These are phyloP conservation scores for Suillus brevipes DNA, from an alignment of 768 basidiomycete species.

Conservation along the genomic window DNA sequence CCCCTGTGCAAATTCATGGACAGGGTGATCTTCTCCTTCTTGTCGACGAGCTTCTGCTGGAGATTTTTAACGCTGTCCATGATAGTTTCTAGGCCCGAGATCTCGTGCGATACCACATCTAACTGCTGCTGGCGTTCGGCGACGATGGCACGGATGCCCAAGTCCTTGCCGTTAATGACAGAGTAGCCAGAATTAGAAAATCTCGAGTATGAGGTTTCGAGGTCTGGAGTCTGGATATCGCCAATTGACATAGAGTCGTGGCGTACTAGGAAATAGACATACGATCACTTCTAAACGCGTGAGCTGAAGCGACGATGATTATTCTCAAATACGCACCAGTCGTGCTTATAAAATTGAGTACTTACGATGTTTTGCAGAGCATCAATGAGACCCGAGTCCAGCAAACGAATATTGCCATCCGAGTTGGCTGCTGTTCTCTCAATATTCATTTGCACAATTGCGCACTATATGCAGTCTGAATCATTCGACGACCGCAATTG, in stretches of 20 bases:
- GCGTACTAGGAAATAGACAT: not conserved
- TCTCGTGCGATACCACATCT: constrained; percentile 13
- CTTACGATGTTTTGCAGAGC: not conserved
- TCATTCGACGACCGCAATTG: not conserved
- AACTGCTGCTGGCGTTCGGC: constrained; percentile 20
- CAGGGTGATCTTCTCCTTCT: constrained; percentile 11
- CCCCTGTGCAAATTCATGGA: constrained; percentile 23
- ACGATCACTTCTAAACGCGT: not conserved
- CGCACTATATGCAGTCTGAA: not conserved
- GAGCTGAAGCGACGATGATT: not conserved
- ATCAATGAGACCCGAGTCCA: not conserved
- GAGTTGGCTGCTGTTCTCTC: not conserved
- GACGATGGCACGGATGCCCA: constrained; percentile 15
- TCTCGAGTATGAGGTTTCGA: constrained; percentile 21
- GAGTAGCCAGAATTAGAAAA: constrained; percentile 9
- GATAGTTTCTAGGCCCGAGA: constrained; percentile 16
- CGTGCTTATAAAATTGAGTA: not conserved
- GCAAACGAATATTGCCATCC: not conserved
- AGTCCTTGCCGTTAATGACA: not conserved
- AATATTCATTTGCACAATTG: not conserved
- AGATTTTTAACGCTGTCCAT: constrained; percentile 17
- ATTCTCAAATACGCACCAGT: not conserved
- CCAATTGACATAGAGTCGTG: not conserved
- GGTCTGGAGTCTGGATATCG: constrained; percentile 12
- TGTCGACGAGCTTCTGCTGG: constrained; percentile 19